Base-by-base conservation (phyloP, 208 protist species). In the Trypanosoma rangeli region DNA sequence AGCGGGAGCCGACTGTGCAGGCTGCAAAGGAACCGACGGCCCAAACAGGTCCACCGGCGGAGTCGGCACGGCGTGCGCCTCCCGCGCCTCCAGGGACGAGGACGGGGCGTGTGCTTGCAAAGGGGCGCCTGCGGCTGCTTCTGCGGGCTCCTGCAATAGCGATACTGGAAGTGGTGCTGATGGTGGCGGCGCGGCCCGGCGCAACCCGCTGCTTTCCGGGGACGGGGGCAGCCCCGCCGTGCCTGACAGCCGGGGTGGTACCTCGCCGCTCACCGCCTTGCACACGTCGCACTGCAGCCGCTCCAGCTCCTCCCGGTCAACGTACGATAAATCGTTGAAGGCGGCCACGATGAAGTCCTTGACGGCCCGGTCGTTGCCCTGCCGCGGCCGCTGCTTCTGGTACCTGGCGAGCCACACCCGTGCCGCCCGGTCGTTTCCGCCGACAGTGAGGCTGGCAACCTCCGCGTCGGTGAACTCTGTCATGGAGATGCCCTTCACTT, bases 401-500 rank as follows among this genome's bases (percentile, higher is more conserved):
- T 84, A 94, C 15, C 52, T 67, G 24, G 65, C 81, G 28, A 91
- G 70, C 84, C 86, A 94, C 48, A 91, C 77, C 57, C 64, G 76
- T 58, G 49, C 58, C 15, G 85, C 90, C 24, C 79, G 68, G 37
- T 90, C 90, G 65, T 95, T 95, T 44, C 90, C 90, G 29, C 80
- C 64, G 5, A 86, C 58, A 24, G 52, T 42, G 44, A 95, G 68
- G 18, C 76, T 61, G 12, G 71, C 68, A 20, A 95, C 76, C 66
- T 95, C 90, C 52, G 84, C 84, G 28, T 90, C 85, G 2, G 48
- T 80, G 68, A 95, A 95, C 72, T 93, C 87, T 63, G 83, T 86
- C 81, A 93, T 90, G 12, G 90, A 86, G 62, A 95, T 92, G 44
- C 90, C 90, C 74, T 95, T 95, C 54, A 95, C 87, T 64, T 89